Percentiles rank a stretch among this genome's conserved stretches.
phyloP scores from a whole-genome alignment of 2,329 filamentous ascomycete genomes.

The Ophiostoma quercus region DNA sequence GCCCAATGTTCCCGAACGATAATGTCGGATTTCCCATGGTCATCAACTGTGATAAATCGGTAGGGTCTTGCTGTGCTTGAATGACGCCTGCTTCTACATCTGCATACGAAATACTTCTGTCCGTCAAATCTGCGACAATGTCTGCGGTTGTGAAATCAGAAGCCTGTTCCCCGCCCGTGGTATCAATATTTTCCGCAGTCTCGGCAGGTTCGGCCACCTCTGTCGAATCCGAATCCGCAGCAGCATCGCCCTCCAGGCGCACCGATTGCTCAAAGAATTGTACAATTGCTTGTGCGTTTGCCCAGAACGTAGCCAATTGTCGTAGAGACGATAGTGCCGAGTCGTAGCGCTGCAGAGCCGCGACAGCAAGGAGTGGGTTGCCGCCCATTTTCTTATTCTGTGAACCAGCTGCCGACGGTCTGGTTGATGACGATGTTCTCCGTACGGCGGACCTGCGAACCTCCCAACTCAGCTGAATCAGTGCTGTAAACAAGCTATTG shows the following conservation, averaged over 20 bases:
- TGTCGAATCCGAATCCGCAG: not conserved
- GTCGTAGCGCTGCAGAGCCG: slow-evolving; percentile 28
- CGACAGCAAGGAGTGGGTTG: slow-evolving; percentile 28
- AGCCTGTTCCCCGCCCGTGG: not conserved
- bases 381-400: slow-evolving; percentile 6
- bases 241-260: not conserved
- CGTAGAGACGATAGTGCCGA: slow-evolving; percentile 27
- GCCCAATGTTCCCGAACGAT: not conserved
- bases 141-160: not conserved
- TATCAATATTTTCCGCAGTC: not conserved
- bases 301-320: slow-evolving; percentile 28
- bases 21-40: not conserved
- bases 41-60: not conserved
- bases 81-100: not conserved
- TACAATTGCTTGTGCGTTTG: slow-evolving; percentile 23
- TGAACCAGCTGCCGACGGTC: not conserved
- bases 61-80: not conserved
- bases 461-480: not conserved
- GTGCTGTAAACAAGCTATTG: not conserved
- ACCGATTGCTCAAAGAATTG: slow-evolving; percentile 1
- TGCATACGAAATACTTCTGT: not conserved
- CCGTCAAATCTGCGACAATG: not conserved
- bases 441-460: not conserved
- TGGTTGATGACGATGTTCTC: not conserved
- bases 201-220: not conserved